Percentiles rank a stretch among this genome's conserved stretches.
These are phyloP conservation scores for Suillus subalutaceus DNA, from an alignment of 768 basidiomycete species.

Conservation along the genomic window DNA sequence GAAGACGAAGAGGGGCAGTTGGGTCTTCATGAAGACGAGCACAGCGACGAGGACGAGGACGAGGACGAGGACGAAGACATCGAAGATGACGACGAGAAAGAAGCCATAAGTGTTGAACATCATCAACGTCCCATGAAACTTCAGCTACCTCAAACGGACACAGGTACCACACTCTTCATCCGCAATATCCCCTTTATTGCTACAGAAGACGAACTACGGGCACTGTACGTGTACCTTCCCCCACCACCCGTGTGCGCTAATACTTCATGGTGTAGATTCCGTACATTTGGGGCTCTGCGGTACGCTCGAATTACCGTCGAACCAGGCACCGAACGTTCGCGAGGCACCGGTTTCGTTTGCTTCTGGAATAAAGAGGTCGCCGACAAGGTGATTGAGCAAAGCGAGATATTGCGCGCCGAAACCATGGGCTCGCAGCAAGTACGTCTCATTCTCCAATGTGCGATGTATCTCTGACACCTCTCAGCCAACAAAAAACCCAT, in stretches of 20 bases:
- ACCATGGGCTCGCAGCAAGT: conserved; percentile 47
- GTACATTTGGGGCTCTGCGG: conserved; percentile 87
- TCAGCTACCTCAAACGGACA: conserved; percentile 78
- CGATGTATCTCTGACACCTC: conserved; percentile 5
- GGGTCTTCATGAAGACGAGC: conserved; percentile 45
- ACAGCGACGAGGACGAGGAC: conserved; percentile 44
- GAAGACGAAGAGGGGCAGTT: conserved; percentile 45
- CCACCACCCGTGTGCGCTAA: background rate
- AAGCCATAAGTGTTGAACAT: conserved; percentile 26
- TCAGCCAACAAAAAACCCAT: conserved; percentile 80
- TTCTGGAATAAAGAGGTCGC: conserved; percentile 96
- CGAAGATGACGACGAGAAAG: conserved; percentile 30
- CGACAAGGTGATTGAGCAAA: conserved; percentile 80
- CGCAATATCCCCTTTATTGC: conserved; percentile 92
- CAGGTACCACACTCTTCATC: conserved; percentile 91
- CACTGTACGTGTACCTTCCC: conserved; percentile 56
- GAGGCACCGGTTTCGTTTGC: conserved; percentile 95
- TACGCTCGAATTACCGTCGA: conserved; percentile 94
- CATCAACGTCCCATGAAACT: conserved; percentile 58
- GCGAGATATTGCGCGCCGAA: conserved; percentile 69
- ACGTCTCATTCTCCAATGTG: conserved; percentile 24
- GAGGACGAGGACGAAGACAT: conserved; percentile 36
- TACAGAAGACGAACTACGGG: conserved; percentile 90
- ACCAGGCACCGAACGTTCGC: conserved; percentile 76
- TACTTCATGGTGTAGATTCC: conserved; percentile 60